Percentiles rank a stretch among this genome's conserved stretches.
Conservation (phyloP, 1,139 yeast genomes). For the Komagataea norvegica region DNA sequence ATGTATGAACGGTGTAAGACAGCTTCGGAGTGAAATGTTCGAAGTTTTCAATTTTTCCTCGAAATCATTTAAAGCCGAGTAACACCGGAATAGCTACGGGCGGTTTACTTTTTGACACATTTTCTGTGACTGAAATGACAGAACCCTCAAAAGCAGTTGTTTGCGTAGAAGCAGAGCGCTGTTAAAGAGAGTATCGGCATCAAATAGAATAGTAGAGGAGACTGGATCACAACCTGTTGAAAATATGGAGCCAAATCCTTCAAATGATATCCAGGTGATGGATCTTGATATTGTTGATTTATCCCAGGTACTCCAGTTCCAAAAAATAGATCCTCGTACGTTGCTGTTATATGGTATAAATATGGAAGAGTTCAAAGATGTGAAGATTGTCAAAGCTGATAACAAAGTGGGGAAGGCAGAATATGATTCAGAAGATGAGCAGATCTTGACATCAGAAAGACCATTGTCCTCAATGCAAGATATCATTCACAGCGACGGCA, state of each 20-base stretch:
- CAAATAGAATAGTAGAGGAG: too few species aligned
- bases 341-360: conserved; percentile 5
- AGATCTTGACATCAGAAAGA: neutral
- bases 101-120: neutral
- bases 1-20: too few species aligned
- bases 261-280: neutral
- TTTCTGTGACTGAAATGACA: neutral
- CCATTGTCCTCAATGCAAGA: conserved; percentile 2
- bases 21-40: too few species aligned
- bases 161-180: too few species aligned
- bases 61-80: neutral
- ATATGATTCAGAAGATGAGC: conserved; percentile 1
- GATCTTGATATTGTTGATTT: conserved; percentile 3
- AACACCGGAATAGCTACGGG: too few species aligned
- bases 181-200: too few species aligned
- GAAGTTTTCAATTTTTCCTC: neutral
- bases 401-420: neutral
- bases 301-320: conserved; percentile 4
- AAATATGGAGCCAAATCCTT: neutral
- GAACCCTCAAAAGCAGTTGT: too few species aligned
- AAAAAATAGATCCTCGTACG: neutral
- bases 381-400: neutral
- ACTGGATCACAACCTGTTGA: too few species aligned
- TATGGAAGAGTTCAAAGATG: conserved; percentile 2
- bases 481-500: neutral